Evolutionary conservation across 208 protist species (phyloP).

Genomic region (Crithidia acanthocephali): DNA sequence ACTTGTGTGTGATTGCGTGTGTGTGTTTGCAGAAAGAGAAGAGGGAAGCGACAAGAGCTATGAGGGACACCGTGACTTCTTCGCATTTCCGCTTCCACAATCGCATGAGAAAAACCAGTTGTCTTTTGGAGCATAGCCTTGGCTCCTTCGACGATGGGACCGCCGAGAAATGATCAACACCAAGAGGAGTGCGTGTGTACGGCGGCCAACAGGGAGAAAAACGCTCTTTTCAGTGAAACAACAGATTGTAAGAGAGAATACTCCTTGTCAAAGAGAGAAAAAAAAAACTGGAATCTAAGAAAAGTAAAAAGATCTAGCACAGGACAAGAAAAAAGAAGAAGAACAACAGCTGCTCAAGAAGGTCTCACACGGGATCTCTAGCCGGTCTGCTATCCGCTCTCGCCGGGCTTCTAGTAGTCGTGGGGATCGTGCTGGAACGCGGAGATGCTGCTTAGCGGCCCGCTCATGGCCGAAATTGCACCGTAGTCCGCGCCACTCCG

Average conservation of each 20-base stretch:
- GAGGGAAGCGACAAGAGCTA: neutral
- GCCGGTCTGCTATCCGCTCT: neutral
- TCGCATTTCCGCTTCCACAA: neutral
- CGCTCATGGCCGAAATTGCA: conserved; percentile 1
- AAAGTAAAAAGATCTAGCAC: too few species aligned
- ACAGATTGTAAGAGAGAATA: too few species aligned
- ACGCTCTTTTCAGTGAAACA: too few species aligned
- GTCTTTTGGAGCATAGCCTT: too few species aligned
- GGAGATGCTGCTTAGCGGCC: conserved; percentile 24
- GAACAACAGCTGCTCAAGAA: too few species aligned
- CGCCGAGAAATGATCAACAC: too few species aligned
- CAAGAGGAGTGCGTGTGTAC: too few species aligned
- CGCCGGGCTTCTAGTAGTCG: conserved; percentile 3
- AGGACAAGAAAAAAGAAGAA: too few species aligned
- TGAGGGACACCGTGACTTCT: too few species aligned
- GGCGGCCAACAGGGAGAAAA: neutral
- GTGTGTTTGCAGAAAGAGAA: neutral
- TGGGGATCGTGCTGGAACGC: conserved; percentile 1
- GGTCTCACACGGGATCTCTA: too few species aligned
- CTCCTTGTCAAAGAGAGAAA: neutral
- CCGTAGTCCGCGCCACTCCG: conserved; percentile 2
- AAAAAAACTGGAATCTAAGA: neutral
- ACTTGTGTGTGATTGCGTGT: neutral
- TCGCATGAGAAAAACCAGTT: neutral
- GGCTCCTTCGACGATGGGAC: too few species aligned